These are phyloP conservation scores for Naematelia aurantialba DNA, from an alignment of 768 basidiomycete genomes.

Conservation along the genomic window DNA sequence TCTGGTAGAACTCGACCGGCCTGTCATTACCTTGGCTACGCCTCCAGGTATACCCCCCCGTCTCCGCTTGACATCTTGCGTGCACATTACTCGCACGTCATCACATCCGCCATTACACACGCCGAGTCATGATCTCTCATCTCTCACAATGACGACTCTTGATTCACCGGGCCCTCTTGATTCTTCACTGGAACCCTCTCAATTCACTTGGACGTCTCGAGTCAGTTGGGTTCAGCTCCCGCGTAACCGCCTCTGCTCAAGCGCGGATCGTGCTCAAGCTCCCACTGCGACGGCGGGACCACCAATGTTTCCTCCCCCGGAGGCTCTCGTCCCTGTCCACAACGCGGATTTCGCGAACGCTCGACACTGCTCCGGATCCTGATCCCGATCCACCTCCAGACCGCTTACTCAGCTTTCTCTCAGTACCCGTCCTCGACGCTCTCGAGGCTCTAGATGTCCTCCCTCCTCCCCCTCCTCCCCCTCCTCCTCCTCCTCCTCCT, in stretches of 20 bases:
- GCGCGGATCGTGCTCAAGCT: background rate
- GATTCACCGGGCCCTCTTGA: too few relatives aligned
- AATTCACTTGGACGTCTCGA: background rate
- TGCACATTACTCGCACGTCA: too few relatives aligned
- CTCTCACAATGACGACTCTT: too few relatives aligned
- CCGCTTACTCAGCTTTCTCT: background rate
- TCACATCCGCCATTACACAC: too few relatives aligned
- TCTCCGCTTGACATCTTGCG: too few relatives aligned
- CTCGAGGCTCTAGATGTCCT: conserved; percentile 1
- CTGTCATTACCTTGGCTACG: too few relatives aligned
- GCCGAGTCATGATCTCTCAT: too few relatives aligned
- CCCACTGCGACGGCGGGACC: conserved; percentile 1
- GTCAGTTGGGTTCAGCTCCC: too few relatives aligned
- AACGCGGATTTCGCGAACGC: background rate
- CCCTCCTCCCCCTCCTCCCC: background rate
- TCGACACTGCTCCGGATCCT: background rate
- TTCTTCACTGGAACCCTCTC: too few relatives aligned
- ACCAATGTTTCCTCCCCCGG: conserved; percentile 10
- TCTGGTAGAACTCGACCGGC: too few relatives aligned
- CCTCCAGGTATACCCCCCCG: too few relatives aligned
- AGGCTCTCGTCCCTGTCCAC: background rate
- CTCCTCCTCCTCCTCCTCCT: background rate
- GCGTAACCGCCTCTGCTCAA: too few relatives aligned
- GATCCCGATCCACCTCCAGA: background rate
- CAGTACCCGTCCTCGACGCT: background rate